Percentiles rank a stretch among this genome's conserved stretches.
These are phyloP conservation scores for Pichia kluyveri DNA, from an alignment of 805 yeast genomes.

Conservation along the genomic window DNA sequence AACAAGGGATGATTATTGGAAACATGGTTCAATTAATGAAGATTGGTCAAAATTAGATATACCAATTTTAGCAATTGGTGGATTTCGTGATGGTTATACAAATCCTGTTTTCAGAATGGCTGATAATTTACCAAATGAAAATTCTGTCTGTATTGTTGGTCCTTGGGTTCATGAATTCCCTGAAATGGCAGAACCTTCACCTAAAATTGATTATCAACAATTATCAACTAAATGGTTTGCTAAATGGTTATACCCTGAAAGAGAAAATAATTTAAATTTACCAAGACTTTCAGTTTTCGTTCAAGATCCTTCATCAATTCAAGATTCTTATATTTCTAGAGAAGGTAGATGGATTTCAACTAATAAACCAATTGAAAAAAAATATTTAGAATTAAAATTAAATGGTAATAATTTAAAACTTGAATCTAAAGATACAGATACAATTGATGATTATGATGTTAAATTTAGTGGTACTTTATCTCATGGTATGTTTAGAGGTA, in stretches of 20 bases:
- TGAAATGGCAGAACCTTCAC: constrained; percentile 37
- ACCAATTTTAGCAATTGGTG: constrained; percentile 37
- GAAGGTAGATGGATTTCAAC: constrained; percentile 33
- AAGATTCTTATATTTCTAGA: constrained; percentile 29
- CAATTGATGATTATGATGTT: constrained; percentile 7
- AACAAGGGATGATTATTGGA: constrained; percentile 37
- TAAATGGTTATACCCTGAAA: constrained; percentile 28
- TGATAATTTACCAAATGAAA: constrained; percentile 31
- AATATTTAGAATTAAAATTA: constrained; percentile 10
- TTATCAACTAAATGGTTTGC: constrained; percentile 33
- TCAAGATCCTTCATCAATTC: constrained; percentile 33
- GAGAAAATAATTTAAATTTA: constrained; percentile 17
- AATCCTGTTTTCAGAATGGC: constrained; percentile 36
- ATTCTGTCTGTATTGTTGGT: constrained; percentile 31
- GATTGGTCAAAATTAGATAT: constrained; percentile 31
- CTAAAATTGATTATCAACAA: constrained; percentile 36
- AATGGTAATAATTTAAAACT: constrained; percentile 8
- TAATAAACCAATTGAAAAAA: constrained; percentile 11
- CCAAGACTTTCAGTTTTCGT: constrained; percentile 33
- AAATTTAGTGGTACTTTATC: constrained; percentile 27
- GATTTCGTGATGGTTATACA: constrained; percentile 42
- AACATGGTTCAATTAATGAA: constrained; percentile 38
- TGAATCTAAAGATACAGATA: not conserved
- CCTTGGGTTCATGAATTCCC: constrained; percentile 45
- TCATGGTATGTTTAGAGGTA: constrained; percentile 37